phyloP scores from a whole-genome alignment of 1,139 yeast species.

The Dujonia santamariae region DNA sequence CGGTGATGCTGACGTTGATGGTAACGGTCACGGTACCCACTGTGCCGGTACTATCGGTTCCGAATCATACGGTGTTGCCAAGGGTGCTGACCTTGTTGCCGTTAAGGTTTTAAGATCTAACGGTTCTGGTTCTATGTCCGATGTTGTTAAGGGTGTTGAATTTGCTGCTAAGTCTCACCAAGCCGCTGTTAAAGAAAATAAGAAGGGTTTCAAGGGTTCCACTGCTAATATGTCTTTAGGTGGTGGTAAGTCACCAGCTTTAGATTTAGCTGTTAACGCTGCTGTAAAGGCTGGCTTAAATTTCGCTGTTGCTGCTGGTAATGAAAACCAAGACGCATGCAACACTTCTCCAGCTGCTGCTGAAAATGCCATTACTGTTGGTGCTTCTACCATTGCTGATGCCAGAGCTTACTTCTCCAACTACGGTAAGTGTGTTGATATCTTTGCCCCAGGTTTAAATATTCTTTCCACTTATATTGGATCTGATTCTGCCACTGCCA shows the following conservation, averaged over 20 bases:
- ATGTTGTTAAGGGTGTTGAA: conserved; percentile 79
- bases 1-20: conserved; percentile 81
- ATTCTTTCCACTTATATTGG: conserved; percentile 85
- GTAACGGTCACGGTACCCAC: conserved; percentile 94
- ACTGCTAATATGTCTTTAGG: conserved; percentile 90
- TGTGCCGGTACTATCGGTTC: conserved; percentile 87
- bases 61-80: conserved; percentile 73
- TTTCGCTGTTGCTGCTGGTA: conserved; percentile 89
- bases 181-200: conserved; percentile 51
- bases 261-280: conserved; percentile 80
- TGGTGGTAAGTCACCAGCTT: conserved; percentile 80
- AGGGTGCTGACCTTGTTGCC: conserved; percentile 70
- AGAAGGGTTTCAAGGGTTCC: conserved; percentile 76
- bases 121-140: conserved; percentile 80
- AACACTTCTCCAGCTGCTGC: conserved; percentile 82
- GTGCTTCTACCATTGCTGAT: conserved; percentile 76
- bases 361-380: conserved; percentile 72
- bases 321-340: conserved; percentile 83
- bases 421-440: conserved; percentile 81
- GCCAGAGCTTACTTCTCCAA: conserved; percentile 78
- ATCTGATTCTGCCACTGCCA: conserved; percentile 77
- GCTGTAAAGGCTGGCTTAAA: conserved; percentile 79
- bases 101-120: conserved; percentile 74
- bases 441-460: conserved; percentile 83
- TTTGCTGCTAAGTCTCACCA: conserved; percentile 67